A percentile compares a stretch with the other conserved stretches of the same genome.
These are phyloP conservation scores for Chloropicon primus DNA, from an alignment of 139 green algal genomes.

Conservation along the genomic window DNA sequence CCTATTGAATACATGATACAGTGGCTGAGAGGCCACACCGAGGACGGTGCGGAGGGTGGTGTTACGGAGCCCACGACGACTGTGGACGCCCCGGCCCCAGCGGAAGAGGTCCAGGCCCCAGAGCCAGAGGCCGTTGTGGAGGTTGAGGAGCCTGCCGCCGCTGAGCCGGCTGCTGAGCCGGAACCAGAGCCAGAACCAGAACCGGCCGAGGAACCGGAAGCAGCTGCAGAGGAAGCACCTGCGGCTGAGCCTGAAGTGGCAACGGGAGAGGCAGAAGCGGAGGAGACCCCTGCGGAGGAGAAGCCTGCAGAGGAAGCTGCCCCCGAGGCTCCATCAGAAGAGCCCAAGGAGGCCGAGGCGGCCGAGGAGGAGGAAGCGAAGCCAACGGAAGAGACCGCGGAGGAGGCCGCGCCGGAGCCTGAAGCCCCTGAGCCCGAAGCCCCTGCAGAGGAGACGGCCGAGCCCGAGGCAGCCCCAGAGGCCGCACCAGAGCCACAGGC, in stretches of 20 bases:
- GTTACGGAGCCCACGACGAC: background rate
- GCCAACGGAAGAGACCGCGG: background rate
- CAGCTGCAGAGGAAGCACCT: background rate
- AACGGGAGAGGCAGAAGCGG: background rate
- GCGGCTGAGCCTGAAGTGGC: background rate
- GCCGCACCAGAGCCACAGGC: background rate
- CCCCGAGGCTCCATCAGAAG: background rate
- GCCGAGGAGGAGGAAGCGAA: background rate
- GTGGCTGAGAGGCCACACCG: background rate
- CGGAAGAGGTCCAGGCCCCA: background rate
- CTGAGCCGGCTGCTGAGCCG: too few species aligned
- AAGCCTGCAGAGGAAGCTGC: background rate
- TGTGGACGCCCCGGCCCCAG: background rate
- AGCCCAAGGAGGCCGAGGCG: background rate
- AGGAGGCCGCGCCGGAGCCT: background rate
- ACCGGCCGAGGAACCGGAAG: background rate
- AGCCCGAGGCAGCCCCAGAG: background rate
- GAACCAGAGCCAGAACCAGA: background rate
- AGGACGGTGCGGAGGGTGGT: background rate
- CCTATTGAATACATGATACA: background rate
- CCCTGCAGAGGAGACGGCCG: background rate
- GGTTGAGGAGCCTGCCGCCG: too few species aligned
- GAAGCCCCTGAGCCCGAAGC: background rate
- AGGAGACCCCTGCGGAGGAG: background rate
- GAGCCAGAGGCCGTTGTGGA: background rate